Evolutionary conservation across 1,284 basidiomycete genomes (phyloP).

Genomic region (Xerocomus nothofagi): DNA sequence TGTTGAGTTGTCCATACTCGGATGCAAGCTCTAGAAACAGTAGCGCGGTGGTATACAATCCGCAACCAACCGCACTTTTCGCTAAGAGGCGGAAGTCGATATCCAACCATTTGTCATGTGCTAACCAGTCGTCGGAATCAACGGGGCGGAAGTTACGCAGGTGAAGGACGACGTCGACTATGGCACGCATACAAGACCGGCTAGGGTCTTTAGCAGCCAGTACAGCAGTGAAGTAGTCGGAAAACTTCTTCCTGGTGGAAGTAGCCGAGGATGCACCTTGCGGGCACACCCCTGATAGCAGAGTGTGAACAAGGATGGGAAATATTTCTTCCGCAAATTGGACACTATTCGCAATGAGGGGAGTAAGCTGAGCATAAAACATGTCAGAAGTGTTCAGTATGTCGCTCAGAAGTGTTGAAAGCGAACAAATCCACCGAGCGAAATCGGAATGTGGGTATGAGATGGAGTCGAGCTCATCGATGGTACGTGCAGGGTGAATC

Average conservation of each 20-base stretch:
- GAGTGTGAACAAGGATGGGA: constrained; percentile 73
- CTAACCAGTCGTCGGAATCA: constrained; percentile 51
- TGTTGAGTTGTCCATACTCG: constrained; percentile 46
- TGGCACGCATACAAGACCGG: constrained; percentile 53
- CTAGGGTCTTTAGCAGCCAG: constrained; percentile 47
- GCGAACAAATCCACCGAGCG: constrained; percentile 61
- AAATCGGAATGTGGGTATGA: constrained; percentile 49
- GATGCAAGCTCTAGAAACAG: constrained; percentile 85
- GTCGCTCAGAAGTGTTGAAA: constrained; percentile 65
- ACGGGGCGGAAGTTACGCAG: constrained; percentile 66
- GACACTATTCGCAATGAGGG: constrained; percentile 56
- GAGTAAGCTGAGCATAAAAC: constrained; percentile 70
- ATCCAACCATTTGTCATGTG: constrained; percentile 82
- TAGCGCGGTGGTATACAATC: constrained; percentile 85
- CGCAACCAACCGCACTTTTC: constrained; percentile 72
- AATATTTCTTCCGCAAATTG: constrained; percentile 67
- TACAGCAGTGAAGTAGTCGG: constrained; percentile 63
- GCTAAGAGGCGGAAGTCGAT: constrained; percentile 76
- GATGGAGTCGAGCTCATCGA: constrained; percentile 44
- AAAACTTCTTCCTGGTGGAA: constrained; percentile 41
- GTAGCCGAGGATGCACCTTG: not conserved
- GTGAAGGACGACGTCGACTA: constrained; percentile 82
- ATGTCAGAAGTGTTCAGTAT: constrained; percentile 51
- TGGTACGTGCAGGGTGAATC: constrained; percentile 30
- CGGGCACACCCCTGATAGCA: constrained; percentile 49